A percentile compares a stretch with the other conserved stretches of the same genome.
Evolutionary conservation across 305 asterid species (phyloP).

Genomic region (Fraxinus platypoda): DNA sequence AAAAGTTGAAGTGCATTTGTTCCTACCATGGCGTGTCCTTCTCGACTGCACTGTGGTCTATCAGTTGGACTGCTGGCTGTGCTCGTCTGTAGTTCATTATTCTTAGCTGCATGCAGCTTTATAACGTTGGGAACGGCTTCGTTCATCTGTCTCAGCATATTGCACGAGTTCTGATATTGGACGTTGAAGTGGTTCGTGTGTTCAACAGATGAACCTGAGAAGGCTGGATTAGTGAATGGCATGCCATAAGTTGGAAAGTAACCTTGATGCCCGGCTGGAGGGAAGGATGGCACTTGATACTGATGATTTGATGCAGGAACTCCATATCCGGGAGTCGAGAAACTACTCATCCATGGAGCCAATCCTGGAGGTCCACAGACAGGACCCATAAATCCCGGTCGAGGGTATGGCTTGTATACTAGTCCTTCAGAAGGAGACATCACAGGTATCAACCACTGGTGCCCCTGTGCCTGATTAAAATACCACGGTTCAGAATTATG

Average conservation of each 20-base stretch:
- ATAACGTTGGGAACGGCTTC: slow-evolving; percentile 15
- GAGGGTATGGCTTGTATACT: slow-evolving; percentile 78
- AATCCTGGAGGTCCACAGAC: slow-evolving; percentile 41
- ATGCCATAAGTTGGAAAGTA: slow-evolving; percentile 58
- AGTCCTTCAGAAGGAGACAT: slow-evolving; percentile 94
- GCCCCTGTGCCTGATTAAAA: slow-evolving; percentile 57
- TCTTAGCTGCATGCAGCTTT: slow-evolving; percentile 26
- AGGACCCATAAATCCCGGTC: slow-evolving; percentile 43
- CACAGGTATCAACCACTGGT: slow-evolving; percentile 84
- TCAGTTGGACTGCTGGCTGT: slow-evolving; percentile 54
- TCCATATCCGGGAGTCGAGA: slow-evolving; percentile 51
- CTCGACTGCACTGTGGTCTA: slow-evolving; percentile 19
- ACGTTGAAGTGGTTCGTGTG: slow-evolving; percentile 33
- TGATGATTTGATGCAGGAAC: slow-evolving; percentile 39
- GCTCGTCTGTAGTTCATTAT: slow-evolving; percentile 55
- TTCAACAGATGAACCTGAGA: slow-evolving; percentile 40
- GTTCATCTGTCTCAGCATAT: slow-evolving; percentile 26
- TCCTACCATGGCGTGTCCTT: slow-evolving; percentile 26
- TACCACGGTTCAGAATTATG: slow-evolving; percentile 35
- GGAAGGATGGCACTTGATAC: slow-evolving; percentile 43
- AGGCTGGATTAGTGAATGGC: slow-evolving; percentile 52
- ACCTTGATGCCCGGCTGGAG: slow-evolving; percentile 41
- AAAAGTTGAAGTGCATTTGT: slow-evolving; percentile 48
- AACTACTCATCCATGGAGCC: slow-evolving; percentile 39
- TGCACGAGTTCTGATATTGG: slow-evolving; percentile 21